Percentiles rank a stretch among this genome's conserved stretches.
phyloP scores from a whole-genome alignment of 179 eudicot genomes.

The Gypsophila paniculata region DNA sequence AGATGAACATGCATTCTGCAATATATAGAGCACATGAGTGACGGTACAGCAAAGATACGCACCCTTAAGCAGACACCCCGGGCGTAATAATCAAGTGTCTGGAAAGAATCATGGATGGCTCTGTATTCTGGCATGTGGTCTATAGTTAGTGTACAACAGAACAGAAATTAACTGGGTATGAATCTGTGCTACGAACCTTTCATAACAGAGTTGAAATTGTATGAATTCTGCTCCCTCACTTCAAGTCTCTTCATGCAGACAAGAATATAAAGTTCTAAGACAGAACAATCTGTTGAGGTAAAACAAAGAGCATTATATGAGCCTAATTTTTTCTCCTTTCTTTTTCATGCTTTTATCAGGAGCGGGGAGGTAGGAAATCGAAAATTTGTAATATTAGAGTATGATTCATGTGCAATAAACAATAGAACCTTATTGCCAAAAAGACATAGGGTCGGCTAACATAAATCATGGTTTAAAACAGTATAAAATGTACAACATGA shows the following conservation, averaged over 20 bases:
- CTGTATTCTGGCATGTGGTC: slow-evolving; percentile 62
- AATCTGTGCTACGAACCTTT: slow-evolving; percentile 48
- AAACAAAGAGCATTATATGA: too few relatives aligned
- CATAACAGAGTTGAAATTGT: slow-evolving; percentile 81
- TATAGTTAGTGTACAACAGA: neutral
- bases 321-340: too few relatives aligned
- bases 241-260: slow-evolving; percentile 92
- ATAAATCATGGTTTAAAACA: too few relatives aligned
- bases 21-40: neutral
- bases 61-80: slow-evolving; percentile 80
- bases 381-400: too few relatives aligned
- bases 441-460: too few relatives aligned
- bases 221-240: slow-evolving; percentile 63
- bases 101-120: slow-evolving; percentile 60
- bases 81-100: slow-evolving; percentile 69
- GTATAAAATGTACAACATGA: too few relatives aligned
- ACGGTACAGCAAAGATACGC: slow-evolving; percentile 17
- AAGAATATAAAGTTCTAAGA: slow-evolving; percentile 69
- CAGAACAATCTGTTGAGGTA: slow-evolving; percentile 64
- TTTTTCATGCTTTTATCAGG: too few relatives aligned
- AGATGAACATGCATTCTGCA: slow-evolving; percentile 9
- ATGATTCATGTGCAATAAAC: too few relatives aligned
- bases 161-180: neutral
- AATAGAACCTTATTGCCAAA: too few relatives aligned
- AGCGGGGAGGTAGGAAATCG: too few relatives aligned